These are phyloP conservation scores for Pseudogymnoascus sp. DNA, from an alignment of 2,329 filamentous ascomycete species.

Conservation along the genomic window DNA sequence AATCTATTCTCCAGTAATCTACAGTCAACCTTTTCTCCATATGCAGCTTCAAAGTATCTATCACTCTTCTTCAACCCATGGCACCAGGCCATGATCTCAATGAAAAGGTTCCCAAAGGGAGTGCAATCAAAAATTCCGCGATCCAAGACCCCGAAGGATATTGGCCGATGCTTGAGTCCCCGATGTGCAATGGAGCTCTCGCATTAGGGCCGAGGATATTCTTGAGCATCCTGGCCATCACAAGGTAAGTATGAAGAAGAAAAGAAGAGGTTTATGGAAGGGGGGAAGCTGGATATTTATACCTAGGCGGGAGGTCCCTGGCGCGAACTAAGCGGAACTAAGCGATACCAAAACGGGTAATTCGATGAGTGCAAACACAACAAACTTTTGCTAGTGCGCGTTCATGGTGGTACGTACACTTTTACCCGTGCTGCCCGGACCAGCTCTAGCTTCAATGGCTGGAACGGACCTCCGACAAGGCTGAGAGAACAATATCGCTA, in stretches of 20 bases:
- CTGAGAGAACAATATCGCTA: not conserved
- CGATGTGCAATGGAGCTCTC: constrained; percentile 45
- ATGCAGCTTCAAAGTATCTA: too few species aligned
- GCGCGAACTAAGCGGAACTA: not conserved
- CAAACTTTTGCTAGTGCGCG: not conserved
- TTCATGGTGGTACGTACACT: not conserved
- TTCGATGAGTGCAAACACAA: not conserved
- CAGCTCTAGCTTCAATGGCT: not conserved
- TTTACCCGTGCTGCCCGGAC: not conserved
- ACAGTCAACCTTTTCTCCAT: too few species aligned
- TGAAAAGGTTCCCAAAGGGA: constrained; percentile 20
- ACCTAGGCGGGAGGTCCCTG: not conserved
- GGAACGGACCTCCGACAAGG: not conserved
- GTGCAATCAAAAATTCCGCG: constrained; percentile 42
- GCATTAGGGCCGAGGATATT: constrained; percentile 29
- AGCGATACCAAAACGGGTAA: not conserved
- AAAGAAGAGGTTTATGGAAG: constrained; percentile 10
- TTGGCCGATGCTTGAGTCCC: constrained; percentile 39
- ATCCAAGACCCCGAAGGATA: constrained; percentile 39
- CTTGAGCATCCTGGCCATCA: constrained; percentile 12
- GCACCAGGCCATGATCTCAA: constrained; percentile 14
- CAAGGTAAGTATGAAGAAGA: constrained; percentile 19
- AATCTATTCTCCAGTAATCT: not conserved
- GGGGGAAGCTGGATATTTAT: constrained; percentile 4
- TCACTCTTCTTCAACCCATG: constrained; percentile 18